Evolutionary conservation across 441 rosid genomes (phyloP).

Genomic region (Hura crepitans): DNA sequence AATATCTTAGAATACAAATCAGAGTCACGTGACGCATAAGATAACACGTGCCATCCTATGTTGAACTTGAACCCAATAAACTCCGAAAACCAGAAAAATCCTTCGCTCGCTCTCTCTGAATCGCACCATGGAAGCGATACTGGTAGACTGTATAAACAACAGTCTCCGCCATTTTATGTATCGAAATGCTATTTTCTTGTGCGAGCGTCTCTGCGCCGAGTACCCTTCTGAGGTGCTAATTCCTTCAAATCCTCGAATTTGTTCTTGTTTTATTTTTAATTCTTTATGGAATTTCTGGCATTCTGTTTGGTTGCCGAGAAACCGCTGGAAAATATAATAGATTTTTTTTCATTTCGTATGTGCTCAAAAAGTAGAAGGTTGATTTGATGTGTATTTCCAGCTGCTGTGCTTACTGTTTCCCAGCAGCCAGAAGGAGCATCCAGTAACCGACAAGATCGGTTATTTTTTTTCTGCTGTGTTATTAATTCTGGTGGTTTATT

Average conservation of each 20-base stretch:
- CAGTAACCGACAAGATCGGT: slow-evolving; percentile 8
- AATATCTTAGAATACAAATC: not conserved
- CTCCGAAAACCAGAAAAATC: slow-evolving; percentile 31
- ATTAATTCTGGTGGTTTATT: not conserved
- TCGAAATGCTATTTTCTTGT: slow-evolving; percentile 85
- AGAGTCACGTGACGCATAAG: slow-evolving; percentile 46
- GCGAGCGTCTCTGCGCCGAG: slow-evolving; percentile 96
- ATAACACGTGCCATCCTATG: slow-evolving; percentile 48
- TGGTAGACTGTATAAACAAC: slow-evolving; percentile 66
- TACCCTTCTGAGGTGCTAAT: slow-evolving; percentile 77
- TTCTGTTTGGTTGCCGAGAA: slow-evolving; percentile 20
- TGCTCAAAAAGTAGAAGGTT: not conserved
- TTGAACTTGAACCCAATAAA: slow-evolving; percentile 47
- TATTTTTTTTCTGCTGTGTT: not conserved
- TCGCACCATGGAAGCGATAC: slow-evolving; percentile 74
- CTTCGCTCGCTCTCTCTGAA: slow-evolving; percentile 20
- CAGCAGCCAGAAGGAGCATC: not conserved
- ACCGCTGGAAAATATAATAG: not conserved
- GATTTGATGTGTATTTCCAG: slow-evolving; percentile 4
- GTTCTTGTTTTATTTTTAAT: not conserved
- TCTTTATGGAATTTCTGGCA: not conserved
- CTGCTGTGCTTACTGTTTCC: slow-evolving; percentile 1
- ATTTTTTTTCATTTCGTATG: not conserved
- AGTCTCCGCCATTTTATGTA: slow-evolving; percentile 78
- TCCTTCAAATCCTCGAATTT: not conserved